phyloP scores from a whole-genome alignment of 805 yeast species.

The Pichia nanzhaoensis region DNA sequence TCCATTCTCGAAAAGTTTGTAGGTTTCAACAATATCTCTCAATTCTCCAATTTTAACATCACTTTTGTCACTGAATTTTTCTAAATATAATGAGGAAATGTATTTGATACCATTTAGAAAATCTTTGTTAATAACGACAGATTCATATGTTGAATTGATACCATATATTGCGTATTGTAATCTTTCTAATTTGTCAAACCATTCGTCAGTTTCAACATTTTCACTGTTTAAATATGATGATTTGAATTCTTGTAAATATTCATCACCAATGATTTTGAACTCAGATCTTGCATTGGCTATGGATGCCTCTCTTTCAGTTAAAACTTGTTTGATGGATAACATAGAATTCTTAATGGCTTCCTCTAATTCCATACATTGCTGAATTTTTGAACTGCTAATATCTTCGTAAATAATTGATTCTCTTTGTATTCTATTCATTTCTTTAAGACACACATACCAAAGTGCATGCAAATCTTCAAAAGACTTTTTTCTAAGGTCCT shows the following conservation, averaged over 20 bases:
- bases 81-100: slow-evolving; percentile 63
- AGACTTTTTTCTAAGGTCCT: slow-evolving; percentile 83
- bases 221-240: slow-evolving; percentile 49
- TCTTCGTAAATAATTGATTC: slow-evolving; percentile 57
- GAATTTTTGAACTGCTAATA: slow-evolving; percentile 24
- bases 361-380: slow-evolving; percentile 22
- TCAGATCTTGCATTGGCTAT: slow-evolving; percentile 50
- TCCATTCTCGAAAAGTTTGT: slow-evolving; percentile 32
- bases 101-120: slow-evolving; percentile 62
- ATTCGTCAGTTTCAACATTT: slow-evolving; percentile 46
- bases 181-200: slow-evolving; percentile 66
- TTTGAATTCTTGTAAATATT: slow-evolving; percentile 52
- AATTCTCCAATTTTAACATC: slow-evolving; percentile 40
- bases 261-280: slow-evolving; percentile 37
- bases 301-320: slow-evolving; percentile 77
- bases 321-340: slow-evolving; percentile 79
- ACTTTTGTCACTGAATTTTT: slow-evolving; percentile 35
- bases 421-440: slow-evolving; percentile 70
- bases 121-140: slow-evolving; percentile 49
- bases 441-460: slow-evolving; percentile 84
- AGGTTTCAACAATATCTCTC: slow-evolving; percentile 32
- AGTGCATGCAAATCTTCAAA: slow-evolving; percentile 87
- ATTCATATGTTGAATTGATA: slow-evolving; percentile 62
- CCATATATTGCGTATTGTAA: slow-evolving; percentile 80
- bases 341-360: slow-evolving; percentile 51